Evolutionary conservation across 2,329 filamentous ascomycete species (phyloP), one percentile per base, ranked within the genome.

Genomic region (Nannizzia gypsea): DNA sequence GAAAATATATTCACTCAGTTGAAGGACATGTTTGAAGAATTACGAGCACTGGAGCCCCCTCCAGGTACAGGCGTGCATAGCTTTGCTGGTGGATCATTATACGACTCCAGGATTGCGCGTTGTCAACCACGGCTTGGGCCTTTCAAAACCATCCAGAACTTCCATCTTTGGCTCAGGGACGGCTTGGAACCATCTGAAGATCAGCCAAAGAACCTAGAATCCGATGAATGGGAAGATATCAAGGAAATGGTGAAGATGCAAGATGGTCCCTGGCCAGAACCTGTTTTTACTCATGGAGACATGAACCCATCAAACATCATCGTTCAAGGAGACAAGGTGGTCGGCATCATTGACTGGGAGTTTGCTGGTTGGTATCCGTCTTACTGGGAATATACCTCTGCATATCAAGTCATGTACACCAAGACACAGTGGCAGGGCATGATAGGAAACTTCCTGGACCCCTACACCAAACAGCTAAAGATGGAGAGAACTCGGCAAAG

Each of bases 201-300:
- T 17, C 20, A 6, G n/a, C 17, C n/a, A 24, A 13, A 13, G 40
- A 9, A 13, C 26, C 40, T 50, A n/a, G 40, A 60, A 2, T 17
- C n/a, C 38, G 24, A 69, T 3, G 67, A 72, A 0, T 67, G 64
- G 63, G 48, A 66, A 9, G 67, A 68, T 0, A 60, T 74, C 24
- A 64, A 71, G 59, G 64, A 70, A 3, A 74, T 77, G 68, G 66
- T 69, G 0, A 63, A 50, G 3, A 66, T 64, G 59, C 76, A 78
- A 55, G 70, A 77, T 59, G 63, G 67, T 1, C 65, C 66, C 8
- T 74, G 69, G 68, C 66, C 66, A n/a, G 57, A 63, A 15, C 72
- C 73, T 1, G 71, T 74, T 5, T 78, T 81, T 64, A 78, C 77
- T 13, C 78, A 81, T 66, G 73, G 71, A 6, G 77, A 80, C 62